Base-by-base conservation (phyloP, 371 early-diverging fungal genomes). In the Mortierella sp. region DNA sequence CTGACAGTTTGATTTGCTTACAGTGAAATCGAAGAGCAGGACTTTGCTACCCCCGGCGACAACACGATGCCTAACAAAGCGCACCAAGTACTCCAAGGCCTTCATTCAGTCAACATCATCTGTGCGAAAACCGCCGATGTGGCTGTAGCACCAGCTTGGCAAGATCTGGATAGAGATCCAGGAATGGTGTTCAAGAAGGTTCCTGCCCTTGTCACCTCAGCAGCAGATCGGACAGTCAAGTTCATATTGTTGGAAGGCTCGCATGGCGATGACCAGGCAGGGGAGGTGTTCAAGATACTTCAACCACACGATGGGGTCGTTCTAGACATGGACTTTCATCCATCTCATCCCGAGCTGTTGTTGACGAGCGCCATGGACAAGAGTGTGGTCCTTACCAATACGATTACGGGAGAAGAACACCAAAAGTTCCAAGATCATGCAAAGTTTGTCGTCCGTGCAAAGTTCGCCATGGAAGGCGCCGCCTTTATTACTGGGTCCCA, bases 291-390 rank as follows among this genome's bases (percentile, higher is more conserved):
- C 66, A 76, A 81, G 39, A 81, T 74, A 18, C 80, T 84, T 14
- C 80, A 80, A 8, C 87, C 87, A 46, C 90, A 88, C 49, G 76
- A 82, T 24, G 90, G 88, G 7, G 86, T 89, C 23, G 82, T 87
- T 1, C 83, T 94, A 14, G 84, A 86, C 42, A 81, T 90, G 26
- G 88, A 88, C 42, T 84, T 89, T 48, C 90, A 92, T 71, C 94
- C 92, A 8, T 42, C 43, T 7, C 57, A 74, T 23, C 74, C 86
- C 6, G 72, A 82, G 42, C 48, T 89, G n/a, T 78, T 91, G 81
- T 58, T 89, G 30, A 87, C 89, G 0, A 84, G 86, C 0, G 84
- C 91, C 14, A 93, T 94, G 93, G 93, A 94, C 72, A 87, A 88
- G 41, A 80, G 86, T 12, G 69, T 67, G 42, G 83, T 81, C 12